Percentiles rank a stretch among this genome's conserved stretches.
phyloP scores from a whole-genome alignment of 148 eudicot species.

The Dianthus caryophyllus region DNA sequence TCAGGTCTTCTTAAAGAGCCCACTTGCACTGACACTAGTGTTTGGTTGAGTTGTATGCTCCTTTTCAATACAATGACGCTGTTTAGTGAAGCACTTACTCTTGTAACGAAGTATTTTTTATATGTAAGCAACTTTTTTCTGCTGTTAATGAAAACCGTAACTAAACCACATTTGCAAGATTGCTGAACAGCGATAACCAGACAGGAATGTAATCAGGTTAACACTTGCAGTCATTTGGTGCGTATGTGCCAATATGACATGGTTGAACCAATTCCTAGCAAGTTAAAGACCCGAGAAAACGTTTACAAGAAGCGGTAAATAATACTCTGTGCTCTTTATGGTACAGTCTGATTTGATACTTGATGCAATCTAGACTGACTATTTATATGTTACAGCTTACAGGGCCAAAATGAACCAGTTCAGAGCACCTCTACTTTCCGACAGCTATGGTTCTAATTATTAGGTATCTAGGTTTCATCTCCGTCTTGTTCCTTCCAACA shows the following conservation, averaged over 20 bases:
- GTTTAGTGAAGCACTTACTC: background rate
- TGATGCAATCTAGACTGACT: too few relatives aligned
- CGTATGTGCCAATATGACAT: background rate
- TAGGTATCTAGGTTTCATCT: background rate
- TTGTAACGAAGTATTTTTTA: background rate
- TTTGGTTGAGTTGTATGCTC: background rate
- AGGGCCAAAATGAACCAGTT: too few relatives aligned
- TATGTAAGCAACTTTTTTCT: background rate
- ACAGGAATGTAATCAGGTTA: background rate
- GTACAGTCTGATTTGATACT: too few relatives aligned
- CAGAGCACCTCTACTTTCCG: background rate
- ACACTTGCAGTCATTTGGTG: background rate
- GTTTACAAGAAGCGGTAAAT: too few relatives aligned
- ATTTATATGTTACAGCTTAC: too few relatives aligned
- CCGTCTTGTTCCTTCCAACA: conserved; percentile 44
- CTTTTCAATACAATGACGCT: background rate
- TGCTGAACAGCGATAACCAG: too few relatives aligned
- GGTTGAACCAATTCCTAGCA: background rate
- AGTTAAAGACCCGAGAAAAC: background rate
- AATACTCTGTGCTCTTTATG: too few relatives aligned
- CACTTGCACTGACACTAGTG: background rate
- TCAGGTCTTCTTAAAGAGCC: conserved; percentile 42
- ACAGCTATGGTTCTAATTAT: background rate
- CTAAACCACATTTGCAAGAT: too few relatives aligned
- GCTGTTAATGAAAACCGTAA: background rate